Conservation (phyloP, 2,329 filamentous ascomycete species). For the Neopestalotiopsis sp. region DNA sequence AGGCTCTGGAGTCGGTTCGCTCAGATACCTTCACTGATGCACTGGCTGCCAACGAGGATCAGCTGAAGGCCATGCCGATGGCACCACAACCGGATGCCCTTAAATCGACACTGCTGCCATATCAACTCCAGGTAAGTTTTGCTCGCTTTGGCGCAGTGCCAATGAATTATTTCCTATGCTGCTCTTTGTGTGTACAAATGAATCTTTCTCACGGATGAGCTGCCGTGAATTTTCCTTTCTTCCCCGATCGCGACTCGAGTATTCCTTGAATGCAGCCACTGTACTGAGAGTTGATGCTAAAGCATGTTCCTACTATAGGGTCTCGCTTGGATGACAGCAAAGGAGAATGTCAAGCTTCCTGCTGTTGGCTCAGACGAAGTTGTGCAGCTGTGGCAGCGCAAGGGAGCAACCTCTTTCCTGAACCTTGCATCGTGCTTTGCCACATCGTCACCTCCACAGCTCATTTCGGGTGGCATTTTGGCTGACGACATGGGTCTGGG, state of each 20-base stretch:
- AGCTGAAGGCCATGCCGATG: conserved; percentile 74
- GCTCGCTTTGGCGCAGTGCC: neutral
- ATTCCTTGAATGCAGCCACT: neutral
- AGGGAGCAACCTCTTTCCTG: conserved; percentile 52
- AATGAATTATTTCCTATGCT: neutral
- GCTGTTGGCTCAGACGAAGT: conserved; percentile 60
- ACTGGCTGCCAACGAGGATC: conserved; percentile 73
- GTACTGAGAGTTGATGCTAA: conserved; percentile 19
- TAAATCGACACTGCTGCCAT: conserved; percentile 73
- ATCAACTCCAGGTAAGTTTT: conserved; percentile 68
- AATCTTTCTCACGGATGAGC: too few species aligned
- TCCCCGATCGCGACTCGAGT: neutral
- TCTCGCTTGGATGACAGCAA: conserved; percentile 79
- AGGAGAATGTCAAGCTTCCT: conserved; percentile 75
- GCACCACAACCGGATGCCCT: conserved; percentile 71
- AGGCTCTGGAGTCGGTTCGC: conserved; percentile 67
- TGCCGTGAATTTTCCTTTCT: neutral
- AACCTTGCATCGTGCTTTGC: conserved; percentile 78
- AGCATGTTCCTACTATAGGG: conserved; percentile 57
- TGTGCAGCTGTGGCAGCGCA: conserved; percentile 79
- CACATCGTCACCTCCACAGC: conserved; percentile 58
- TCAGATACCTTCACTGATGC: conserved; percentile 71
- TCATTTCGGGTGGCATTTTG: conserved; percentile 83
- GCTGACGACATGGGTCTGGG: conserved; percentile 94
- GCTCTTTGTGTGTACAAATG: neutral